A percentile compares a stretch with the other conserved stretches of the same genome.
phyloP scores from a whole-genome alignment of 768 basidiomycete species.

The Pulveroboletus sp. region DNA sequence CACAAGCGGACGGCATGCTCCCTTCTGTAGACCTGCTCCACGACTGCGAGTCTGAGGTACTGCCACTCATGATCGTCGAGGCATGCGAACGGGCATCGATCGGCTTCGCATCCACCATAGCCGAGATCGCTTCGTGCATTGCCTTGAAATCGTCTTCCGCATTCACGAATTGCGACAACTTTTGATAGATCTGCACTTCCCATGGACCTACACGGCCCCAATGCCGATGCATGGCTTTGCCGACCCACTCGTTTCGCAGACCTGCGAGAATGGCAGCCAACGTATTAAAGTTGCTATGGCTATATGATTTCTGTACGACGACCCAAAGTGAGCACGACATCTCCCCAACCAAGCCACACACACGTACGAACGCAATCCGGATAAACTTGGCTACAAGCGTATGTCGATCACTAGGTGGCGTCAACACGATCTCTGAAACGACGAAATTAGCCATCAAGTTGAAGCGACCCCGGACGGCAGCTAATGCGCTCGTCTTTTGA shows the following conservation, averaged over 20 bases:
- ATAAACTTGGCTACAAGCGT: conserved; percentile 74
- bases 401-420: conserved; percentile 59
- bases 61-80: conserved; percentile 47
- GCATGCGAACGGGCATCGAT: conserved; percentile 50
- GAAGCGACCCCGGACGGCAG: conserved; percentile 74
- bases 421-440: conserved; percentile 74
- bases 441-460: conserved; percentile 81
- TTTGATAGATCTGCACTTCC: conserved; percentile 69
- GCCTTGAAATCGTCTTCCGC: conserved; percentile 67
- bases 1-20: conserved; percentile 52
- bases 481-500: conserved; percentile 66
- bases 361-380: conserved; percentile 75
- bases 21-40: conserved; percentile 38
- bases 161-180: conserved; percentile 63
- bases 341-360: background rate
- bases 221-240: conserved; percentile 57
- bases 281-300: conserved; percentile 70
- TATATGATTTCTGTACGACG: conserved; percentile 66
- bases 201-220: conserved; percentile 64
- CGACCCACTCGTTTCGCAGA: conserved; percentile 65
- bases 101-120: conserved; percentile 63
- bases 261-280: conserved; percentile 77
- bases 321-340: background rate
- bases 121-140: conserved; percentile 60
- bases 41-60: conserved; percentile 37